A percentile compares a stretch with the other conserved stretches of the same genome.
Conservation (phyloP, 2,329 filamentous ascomycete species). For the Calonectria montana region DNA sequence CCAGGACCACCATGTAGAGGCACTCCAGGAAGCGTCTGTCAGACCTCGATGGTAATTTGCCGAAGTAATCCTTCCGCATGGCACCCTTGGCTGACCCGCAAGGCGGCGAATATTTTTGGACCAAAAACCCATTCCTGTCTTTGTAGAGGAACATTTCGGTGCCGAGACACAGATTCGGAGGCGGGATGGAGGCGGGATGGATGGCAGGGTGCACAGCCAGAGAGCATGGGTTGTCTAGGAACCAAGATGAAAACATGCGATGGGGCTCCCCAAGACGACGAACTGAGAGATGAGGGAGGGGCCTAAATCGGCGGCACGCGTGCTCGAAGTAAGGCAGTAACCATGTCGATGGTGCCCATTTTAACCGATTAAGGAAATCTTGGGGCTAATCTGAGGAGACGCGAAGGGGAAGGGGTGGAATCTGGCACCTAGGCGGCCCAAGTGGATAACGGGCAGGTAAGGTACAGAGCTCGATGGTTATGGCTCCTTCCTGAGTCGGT, state of each 20-base stretch:
- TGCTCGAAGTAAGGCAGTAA: neutral
- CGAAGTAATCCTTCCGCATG: slow-evolving; percentile 10
- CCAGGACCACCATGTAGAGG: neutral
- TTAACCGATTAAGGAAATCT: neutral
- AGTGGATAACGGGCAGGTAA: slow-evolving; percentile 12
- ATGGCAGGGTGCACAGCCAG: slow-evolving; percentile 5
- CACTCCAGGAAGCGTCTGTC: slow-evolving; percentile 3
- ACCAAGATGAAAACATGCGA: slow-evolving; percentile 10
- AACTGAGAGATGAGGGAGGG: slow-evolving; percentile 23
- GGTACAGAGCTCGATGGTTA: neutral
- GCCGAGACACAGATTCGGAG: slow-evolving; percentile 13
- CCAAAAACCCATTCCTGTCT: neutral
- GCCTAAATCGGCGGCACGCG: slow-evolving; percentile 10
- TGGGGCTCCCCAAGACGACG: neutral
- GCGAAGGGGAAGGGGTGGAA: neutral
- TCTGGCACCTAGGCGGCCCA: slow-evolving; percentile 2
- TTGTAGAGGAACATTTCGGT: slow-evolving; percentile 17
- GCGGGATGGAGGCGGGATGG: slow-evolving; percentile 1
- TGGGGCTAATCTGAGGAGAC: slow-evolving; percentile 11
- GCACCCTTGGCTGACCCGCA: slow-evolving; percentile 3
- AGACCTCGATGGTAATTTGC: slow-evolving; percentile 8
- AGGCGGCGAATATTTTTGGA: slow-evolving; percentile 2
- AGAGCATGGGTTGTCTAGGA: neutral
- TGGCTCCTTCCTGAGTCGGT: slow-evolving; percentile 8
- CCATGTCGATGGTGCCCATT: slow-evolving; percentile 5